These are phyloP conservation scores for Sporothrix pallida DNA, from an alignment of 2,329 filamentous ascomycete species.

Conservation along the genomic window DNA sequence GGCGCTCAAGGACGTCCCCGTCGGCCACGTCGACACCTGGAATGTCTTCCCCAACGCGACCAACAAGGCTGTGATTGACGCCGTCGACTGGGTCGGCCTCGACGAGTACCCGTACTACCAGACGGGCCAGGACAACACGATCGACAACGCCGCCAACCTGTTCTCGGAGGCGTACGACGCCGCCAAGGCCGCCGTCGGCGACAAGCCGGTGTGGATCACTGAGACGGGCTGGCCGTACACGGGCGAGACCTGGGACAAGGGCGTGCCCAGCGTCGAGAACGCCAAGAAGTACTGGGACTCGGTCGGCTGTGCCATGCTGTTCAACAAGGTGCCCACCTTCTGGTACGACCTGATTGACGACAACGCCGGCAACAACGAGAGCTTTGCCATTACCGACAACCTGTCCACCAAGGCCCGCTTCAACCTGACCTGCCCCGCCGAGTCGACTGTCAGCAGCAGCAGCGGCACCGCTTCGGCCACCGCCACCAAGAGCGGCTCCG, in stretches of 20 bases:
- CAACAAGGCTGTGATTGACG: slow-evolving; percentile 65
- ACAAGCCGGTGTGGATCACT: slow-evolving; percentile 39
- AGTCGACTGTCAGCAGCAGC: slow-evolving; percentile 39
- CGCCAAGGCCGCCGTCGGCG: slow-evolving; percentile 51
- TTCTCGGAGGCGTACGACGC: slow-evolving; percentile 59
- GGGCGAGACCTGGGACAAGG: slow-evolving; percentile 61
- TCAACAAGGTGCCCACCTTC: slow-evolving; percentile 61
- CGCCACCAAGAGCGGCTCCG: slow-evolving; percentile 34
- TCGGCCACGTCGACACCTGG: slow-evolving; percentile 74
- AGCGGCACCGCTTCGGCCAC: slow-evolving; percentile 35
- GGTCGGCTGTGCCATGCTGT: slow-evolving; percentile 65
- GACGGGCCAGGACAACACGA: slow-evolving; percentile 59
- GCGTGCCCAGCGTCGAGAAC: slow-evolving; percentile 61
- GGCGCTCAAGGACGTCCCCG: slow-evolving; percentile 53
- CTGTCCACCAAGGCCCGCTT: slow-evolving; percentile 58
- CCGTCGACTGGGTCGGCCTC: slow-evolving; percentile 68
- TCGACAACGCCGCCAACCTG: slow-evolving; percentile 59
- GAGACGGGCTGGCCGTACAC: slow-evolving; percentile 61
- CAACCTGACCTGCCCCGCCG: slow-evolving; percentile 59
- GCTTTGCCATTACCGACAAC: slow-evolving; percentile 62
- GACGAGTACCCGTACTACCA: slow-evolving; percentile 73
- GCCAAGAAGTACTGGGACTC: slow-evolving; percentile 68
- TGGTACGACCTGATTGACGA: slow-evolving; percentile 68
- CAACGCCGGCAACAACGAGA: slow-evolving; percentile 63
- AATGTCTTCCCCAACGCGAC: slow-evolving; percentile 64